Conservation (phyloP, 345 rosid species). For the Combretum micranthum region DNA sequence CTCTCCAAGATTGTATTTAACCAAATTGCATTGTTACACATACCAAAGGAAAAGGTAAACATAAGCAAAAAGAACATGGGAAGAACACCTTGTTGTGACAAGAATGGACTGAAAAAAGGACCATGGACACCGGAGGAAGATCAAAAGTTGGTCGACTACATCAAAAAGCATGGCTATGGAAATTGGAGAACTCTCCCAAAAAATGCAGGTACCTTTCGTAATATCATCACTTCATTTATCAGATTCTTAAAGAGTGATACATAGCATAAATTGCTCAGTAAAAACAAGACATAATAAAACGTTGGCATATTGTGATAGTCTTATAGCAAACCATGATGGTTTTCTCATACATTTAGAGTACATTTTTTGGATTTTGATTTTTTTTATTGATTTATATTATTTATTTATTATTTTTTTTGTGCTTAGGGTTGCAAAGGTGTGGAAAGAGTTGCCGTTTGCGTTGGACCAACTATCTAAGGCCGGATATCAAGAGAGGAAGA, state of each 20-base stretch:
- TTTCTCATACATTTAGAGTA: too few relatives aligned
- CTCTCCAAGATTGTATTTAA: neutral
- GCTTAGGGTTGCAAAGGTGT: slow-evolving; percentile 58
- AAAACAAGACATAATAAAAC: too few relatives aligned
- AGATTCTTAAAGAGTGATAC: too few relatives aligned
- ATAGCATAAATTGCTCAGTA: too few relatives aligned
- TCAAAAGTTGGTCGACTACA: slow-evolving; percentile 55
- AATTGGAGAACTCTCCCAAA: slow-evolving; percentile 94
- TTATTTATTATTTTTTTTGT: neutral
- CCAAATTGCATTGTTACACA: too few relatives aligned
- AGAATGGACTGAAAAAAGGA: slow-evolving; percentile 78
- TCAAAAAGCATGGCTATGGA: slow-evolving; percentile 72
- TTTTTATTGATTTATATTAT: neutral
- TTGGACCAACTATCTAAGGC: slow-evolving; percentile 75
- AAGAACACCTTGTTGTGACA: slow-evolving; percentile 82
- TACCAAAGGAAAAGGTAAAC: neutral
- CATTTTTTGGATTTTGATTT: neutral
- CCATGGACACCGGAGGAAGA: slow-evolving; percentile 96
- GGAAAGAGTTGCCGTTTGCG: slow-evolving; percentile 77
- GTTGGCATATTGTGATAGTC: too few relatives aligned
- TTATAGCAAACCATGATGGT: too few relatives aligned
- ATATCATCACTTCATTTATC: too few relatives aligned
- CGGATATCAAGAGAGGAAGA: slow-evolving; percentile 71
- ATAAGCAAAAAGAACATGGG: slow-evolving; percentile 39
- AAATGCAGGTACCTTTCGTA: slow-evolving; percentile 54